Evolutionary conservation across 805 yeast genomes (phyloP).

Genomic region (Metschnikowia picachoensis): DNA sequence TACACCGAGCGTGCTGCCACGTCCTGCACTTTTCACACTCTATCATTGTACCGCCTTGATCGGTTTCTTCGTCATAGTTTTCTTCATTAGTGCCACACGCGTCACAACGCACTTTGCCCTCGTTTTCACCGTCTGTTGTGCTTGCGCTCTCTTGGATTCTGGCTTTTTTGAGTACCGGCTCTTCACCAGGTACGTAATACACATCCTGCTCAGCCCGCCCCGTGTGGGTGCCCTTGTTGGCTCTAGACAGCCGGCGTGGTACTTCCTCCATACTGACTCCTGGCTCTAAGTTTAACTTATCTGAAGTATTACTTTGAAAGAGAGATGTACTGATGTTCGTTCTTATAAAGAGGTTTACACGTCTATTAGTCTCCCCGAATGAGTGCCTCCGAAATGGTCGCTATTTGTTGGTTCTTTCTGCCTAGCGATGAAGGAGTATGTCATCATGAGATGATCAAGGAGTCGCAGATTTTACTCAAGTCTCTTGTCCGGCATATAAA

Average conservation of each 20-base stretch:
- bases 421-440: no score
- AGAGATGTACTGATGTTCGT: no score
- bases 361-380: no score
- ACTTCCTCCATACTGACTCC: slow-evolving; percentile 10
- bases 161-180: slow-evolving; percentile 7
- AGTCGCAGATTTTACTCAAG: neutral
- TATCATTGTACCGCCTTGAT: slow-evolving; percentile 53
- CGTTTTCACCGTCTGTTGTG: slow-evolving; percentile 8
- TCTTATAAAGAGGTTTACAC: no score
- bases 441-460: neutral
- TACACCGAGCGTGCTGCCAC: slow-evolving; percentile 70
- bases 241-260: slow-evolving; percentile 32
- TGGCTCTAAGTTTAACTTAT: no score
- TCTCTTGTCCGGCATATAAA: neutral
- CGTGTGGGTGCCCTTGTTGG: slow-evolving; percentile 40
- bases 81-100: slow-evolving; percentile 59
- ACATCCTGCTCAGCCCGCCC: slow-evolving; percentile 25
- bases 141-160: neutral
- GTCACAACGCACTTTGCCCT: slow-evolving; percentile 51
- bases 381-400: no score
- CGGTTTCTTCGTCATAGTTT: slow-evolving; percentile 56
- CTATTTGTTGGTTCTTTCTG: no score
- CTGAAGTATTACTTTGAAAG: no score
- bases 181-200: slow-evolving; percentile 12
- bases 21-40: slow-evolving; percentile 64